Base-by-base conservation (phyloP, 2,329 filamentous ascomycete species). In the Ceratocystis lukuohia region DNA sequence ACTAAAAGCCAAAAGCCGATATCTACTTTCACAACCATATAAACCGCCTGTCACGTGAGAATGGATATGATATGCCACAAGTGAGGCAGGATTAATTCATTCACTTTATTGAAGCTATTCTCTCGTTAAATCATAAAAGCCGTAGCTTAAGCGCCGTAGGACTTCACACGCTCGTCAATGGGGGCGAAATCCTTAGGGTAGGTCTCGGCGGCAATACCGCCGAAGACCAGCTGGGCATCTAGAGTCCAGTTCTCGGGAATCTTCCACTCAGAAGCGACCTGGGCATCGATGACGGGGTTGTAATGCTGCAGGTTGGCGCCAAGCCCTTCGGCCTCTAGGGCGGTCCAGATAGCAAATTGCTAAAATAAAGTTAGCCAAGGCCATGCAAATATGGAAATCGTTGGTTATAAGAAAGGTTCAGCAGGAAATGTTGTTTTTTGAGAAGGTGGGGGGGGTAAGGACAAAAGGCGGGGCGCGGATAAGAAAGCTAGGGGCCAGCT, bases 231-330 rank as follows among this genome's bases (percentile, higher is more conserved):
- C 81, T 96, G 90, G 28, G 88, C 87, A 73, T 87, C 84, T 70
- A 96, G 82, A 73, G 83, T 84, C 91, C 91, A 96, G 71, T 82
- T 81, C 20, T 77, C 72, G 56, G 89, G 88, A 41, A 96, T 71
- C 67, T 81, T 81, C 88, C 89, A 96, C 71, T 84, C 78, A 69
- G 77, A 79, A 57, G 81, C 77, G 65, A 91, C 87, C 78, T 86
- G 84, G 70, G 81, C 80, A 77, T 96, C 88, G 71, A 95, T 84
- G 67, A 96, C 76, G 22, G 91, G 91, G 82, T 91, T 94, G 81
- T 96, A 96, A 80, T 96, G 91, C 81, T 96, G 91, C 65, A 96
- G 82, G 81, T 92, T 96, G 74, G 87, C 88, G 70, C 91, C 91
- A 66, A 95, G 83, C 37, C 91, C 91, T 74, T 94, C 90, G 68